Evolutionary conservation across 2,329 filamentous ascomycete species (phyloP).

Genomic region (Trichoderma semiorbis): DNA sequence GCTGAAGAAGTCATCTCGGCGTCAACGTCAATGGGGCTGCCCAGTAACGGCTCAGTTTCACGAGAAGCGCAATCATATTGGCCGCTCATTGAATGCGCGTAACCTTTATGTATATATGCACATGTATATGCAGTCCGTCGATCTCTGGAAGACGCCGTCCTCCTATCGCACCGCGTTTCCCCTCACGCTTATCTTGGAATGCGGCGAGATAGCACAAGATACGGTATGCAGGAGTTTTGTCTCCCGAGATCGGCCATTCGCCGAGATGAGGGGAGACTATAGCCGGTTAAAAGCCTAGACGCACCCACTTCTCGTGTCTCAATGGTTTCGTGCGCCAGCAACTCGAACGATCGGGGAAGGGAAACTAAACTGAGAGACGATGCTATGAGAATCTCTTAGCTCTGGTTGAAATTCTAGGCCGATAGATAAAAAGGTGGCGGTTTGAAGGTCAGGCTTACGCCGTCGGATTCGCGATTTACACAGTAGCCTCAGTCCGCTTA

Average conservation of each 20-base stretch:
- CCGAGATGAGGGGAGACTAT: background rate
- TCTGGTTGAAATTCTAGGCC: background rate
- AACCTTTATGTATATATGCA: background rate
- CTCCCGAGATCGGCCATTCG: conserved; percentile 8
- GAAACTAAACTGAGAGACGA: background rate
- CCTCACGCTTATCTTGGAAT: conserved; percentile 15
- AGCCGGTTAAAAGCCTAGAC: conserved; percentile 2
- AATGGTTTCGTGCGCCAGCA: background rate
- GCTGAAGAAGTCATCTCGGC: conserved; percentile 14
- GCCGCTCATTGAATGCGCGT: background rate
- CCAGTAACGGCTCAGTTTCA: conserved; percentile 10
- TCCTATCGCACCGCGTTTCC: background rate
- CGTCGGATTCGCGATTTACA: background rate
- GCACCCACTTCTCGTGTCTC: background rate
- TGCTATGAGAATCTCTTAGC: background rate
- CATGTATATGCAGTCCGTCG: background rate
- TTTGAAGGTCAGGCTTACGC: background rate
- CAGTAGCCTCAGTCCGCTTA: background rate
- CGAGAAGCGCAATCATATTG: background rate
- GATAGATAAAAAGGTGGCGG: background rate
- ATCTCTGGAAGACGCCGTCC: background rate
- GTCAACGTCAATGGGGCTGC: background rate
- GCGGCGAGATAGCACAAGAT: conserved; percentile 1
- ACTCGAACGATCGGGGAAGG: background rate
- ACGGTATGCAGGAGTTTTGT: conserved; percentile 2